Evolutionary conservation across 202 grass and related monocot species (phyloP), one percentile per base, ranked within the genome.

Genomic region (Panicum virgatum): DNA sequence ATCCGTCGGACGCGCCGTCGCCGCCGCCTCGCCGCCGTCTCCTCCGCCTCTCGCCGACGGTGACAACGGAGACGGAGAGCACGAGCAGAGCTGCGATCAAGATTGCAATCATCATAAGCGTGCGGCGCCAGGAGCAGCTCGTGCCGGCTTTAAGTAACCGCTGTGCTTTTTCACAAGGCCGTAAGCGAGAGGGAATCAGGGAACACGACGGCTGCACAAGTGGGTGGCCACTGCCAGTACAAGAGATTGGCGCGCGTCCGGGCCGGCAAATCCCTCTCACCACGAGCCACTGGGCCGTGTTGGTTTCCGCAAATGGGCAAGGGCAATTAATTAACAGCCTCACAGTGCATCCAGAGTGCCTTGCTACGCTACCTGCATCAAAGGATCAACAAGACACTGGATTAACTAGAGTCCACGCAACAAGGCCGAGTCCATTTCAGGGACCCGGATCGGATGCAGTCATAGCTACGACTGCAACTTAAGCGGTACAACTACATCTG

Each of bases 191-290:
- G 30, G 57, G 56, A 48, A 47, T n/a, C n/a, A n/a, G n/a, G n/a
- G 61, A 64, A 0, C 25, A 19, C 32, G 32, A 4, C 32, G 32
- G 25, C n/a, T 52, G 15, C 5, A 19, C 42, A 4, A 71, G 36
- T 54, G 68, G 5, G 26, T 32, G 13, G 46, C 70, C 32, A 32
- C 3, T 2, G 46, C 70, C 32, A 32, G 32, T 2, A 32, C 45
- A 72, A 7, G 32, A 70, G 57, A 77, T 74, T 52, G 9, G 9
- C 29, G 29, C 69, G 58, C 50, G 73, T 78, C 26, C 45, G 19
- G 38, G 8, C 76, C 80, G 83, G 89, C 80, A 87, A 58, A 32
- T 80, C 62, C 80, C 75, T 92, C 86, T 83, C 62, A 38, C 69
- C 61, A 45, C 67, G 90, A 62, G 75, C 37, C 14, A 30, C 29